Evolutionary conservation across 1,139 yeast species (phyloP), one percentile per base, ranked within the genome.

Genomic region (Ogataea hybrid): DNA sequence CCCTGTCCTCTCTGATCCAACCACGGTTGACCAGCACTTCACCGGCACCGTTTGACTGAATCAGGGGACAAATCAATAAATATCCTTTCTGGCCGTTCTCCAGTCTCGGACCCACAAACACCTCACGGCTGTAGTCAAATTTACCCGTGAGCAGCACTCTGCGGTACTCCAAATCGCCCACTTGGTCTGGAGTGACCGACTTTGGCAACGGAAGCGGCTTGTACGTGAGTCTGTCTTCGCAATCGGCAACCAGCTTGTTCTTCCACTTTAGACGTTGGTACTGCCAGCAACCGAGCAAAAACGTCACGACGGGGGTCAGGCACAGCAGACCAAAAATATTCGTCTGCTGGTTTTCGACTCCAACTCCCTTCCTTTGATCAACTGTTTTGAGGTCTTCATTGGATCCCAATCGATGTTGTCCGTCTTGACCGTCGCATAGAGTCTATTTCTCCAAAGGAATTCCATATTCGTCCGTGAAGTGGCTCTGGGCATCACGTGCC

Each of bases 251-350:
- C 49, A 92, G 70, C 42, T 81, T 77, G n/a, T 81, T 82, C 62
- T 94, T 94, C 98, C 98, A 92, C 47, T 78, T 70, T 42, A 92
- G 68, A 50, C 99, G 71, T 54, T 78, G 70, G 31, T 87, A 81
- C 65, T 92, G 99, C 99, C 98, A 92, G 44, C 94, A 79, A 2
- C 98, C 98, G 37, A 92, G 69, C 28, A 81, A 84, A 59, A 92
- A 87, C 8, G 96, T 78, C 1, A 89, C 73, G 0, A 89, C 72
- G 0, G 99, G 99, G 85, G 95, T 92, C 18, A 92, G 78, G 32
- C 87, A 64, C 75, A 84, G 70, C 21, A 84, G 62, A 0, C 79
- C 76, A 37, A 84, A 16, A 82, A 71, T 28, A 81, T 68, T 32
- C 66, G 66, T 45, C 82, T 68, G 14, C 59, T 40, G 10, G 39